Evolutionary conservation across 1,284 basidiomycete genomes (phyloP).

Genomic region (Heterobasidion irregulare): DNA sequence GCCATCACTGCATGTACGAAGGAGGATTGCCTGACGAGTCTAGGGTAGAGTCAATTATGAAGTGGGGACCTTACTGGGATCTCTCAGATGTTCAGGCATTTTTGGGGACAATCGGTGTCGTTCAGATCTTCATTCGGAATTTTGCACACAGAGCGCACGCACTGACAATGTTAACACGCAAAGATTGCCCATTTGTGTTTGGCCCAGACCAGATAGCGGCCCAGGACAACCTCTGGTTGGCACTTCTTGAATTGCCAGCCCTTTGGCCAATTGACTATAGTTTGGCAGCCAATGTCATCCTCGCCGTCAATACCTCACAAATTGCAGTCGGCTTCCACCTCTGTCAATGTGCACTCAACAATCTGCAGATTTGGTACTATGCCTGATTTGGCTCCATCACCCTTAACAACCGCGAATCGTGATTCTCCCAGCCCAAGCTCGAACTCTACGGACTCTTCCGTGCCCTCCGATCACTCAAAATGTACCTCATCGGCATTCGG

Average conservation of each 20-base stretch:
- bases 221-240: too few species aligned
- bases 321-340: conserved; percentile 24
- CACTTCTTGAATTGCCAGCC: conserved; percentile 12
- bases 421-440: conserved; percentile 32
- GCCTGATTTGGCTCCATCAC: conserved; percentile 23
- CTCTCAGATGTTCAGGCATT: conserved; percentile 5
- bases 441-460: conserved; percentile 31
- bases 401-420: conserved; percentile 23
- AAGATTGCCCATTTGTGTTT: too few species aligned
- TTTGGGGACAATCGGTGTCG: conserved; percentile 10
- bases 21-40: conserved; percentile 12
- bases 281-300: conserved; percentile 16
- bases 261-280: conserved; percentile 22
- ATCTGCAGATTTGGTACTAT: background rate
- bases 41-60: conserved; percentile 9
- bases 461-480: conserved; percentile 20
- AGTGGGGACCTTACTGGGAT: conserved; percentile 14
- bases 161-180: too few species aligned
- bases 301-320: conserved; percentile 24
- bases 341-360: conserved; percentile 16
- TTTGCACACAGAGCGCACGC: too few species aligned
- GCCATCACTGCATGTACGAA: conserved; percentile 19
- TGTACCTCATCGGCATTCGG: too few species aligned
- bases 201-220: too few species aligned
- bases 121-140: conserved; percentile 15